Conservation (phyloP, 2,329 filamentous ascomycete species). For the Cladophialophora bantiana region DNA sequence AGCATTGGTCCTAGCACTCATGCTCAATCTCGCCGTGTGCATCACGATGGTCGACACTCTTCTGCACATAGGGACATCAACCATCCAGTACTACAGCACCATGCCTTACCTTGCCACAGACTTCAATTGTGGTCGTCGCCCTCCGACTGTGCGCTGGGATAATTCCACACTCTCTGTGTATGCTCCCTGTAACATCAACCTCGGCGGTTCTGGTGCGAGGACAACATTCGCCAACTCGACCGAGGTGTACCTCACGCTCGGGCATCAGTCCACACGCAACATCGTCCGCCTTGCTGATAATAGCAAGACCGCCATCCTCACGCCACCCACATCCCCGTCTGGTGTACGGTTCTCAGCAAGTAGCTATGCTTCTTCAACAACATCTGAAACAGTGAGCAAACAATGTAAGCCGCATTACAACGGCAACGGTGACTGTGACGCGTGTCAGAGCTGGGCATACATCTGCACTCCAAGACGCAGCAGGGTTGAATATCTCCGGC, state of each 20-base stretch:
- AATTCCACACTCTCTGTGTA: background rate
- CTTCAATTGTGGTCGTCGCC: slow-evolving; percentile 5
- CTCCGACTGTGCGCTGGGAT: slow-evolving; percentile 5
- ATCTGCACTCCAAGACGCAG: background rate
- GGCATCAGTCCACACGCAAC: slow-evolving; percentile 9
- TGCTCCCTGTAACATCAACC: slow-evolving; percentile 5
- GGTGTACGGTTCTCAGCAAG: background rate
- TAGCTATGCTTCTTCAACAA: slow-evolving; percentile 7
- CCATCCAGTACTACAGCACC: slow-evolving; percentile 8
- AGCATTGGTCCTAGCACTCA: slow-evolving; percentile 7
- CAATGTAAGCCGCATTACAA: background rate
- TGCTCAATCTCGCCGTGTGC: slow-evolving; percentile 8
- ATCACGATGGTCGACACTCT: slow-evolving; percentile 9
- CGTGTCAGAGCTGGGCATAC: slow-evolving; percentile 9
- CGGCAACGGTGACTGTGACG: background rate
- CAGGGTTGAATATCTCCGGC: slow-evolving; percentile 4
- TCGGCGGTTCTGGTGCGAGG: background rate
- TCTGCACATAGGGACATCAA: slow-evolving; percentile 6
- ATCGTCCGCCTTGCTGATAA: background rate
- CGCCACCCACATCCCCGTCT: background rate
- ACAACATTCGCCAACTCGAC: background rate
- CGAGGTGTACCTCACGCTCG: slow-evolving; percentile 4
- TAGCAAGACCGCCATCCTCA: slow-evolving; percentile 6
- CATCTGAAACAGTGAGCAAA: slow-evolving; percentile 1
- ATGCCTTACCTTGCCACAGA: background rate